Conservation (phyloP, 208 protist species). For the Acanthamoeba quina region DNA sequence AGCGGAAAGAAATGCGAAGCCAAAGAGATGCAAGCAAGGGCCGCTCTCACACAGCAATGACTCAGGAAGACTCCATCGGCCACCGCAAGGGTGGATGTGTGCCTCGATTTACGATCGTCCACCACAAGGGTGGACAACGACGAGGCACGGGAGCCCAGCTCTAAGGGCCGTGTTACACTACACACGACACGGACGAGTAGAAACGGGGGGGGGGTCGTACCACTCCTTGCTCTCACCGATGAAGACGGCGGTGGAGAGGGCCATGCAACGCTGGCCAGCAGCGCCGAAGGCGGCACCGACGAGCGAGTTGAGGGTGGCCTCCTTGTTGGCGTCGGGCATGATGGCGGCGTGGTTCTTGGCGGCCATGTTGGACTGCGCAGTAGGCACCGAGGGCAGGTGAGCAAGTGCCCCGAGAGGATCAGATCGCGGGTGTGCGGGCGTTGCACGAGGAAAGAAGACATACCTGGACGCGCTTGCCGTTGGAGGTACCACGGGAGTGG, state of each 20-base stretch:
- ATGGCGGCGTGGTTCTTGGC: constrained; percentile 96
- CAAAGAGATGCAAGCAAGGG: constrained; percentile 12
- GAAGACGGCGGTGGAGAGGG: constrained; percentile 93
- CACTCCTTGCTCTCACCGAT: constrained; percentile 92
- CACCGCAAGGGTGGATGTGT: constrained; percentile 52
- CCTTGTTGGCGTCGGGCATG: constrained; percentile 92
- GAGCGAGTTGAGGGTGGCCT: constrained; percentile 90
- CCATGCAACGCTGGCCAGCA: constrained; percentile 96
- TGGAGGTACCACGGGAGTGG: constrained; percentile 88
- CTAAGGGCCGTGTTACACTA: constrained; percentile 33
- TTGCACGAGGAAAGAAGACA: no score
- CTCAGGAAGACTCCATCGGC: constrained; percentile 52
- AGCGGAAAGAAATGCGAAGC: constrained; percentile 8
- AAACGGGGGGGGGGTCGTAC: constrained; percentile 9
- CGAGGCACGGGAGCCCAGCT: constrained; percentile 33
- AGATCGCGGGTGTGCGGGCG: no score
- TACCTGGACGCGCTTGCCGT: constrained; percentile 93
- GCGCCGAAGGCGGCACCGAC: constrained; percentile 94
- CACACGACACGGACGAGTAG: not conserved
- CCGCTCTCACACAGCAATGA: constrained; percentile 49
- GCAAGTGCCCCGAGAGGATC: not conserved
- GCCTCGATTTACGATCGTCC: constrained; percentile 4
- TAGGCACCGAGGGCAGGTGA: not conserved
- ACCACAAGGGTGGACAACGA: not conserved
- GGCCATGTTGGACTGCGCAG: constrained; percentile 92